A percentile compares a stretch with the other conserved stretches of the same genome.
phyloP scores from a whole-genome alignment of 495 filamentous ascomycete species.

The Lasiosphaeriaceae sp. region DNA sequence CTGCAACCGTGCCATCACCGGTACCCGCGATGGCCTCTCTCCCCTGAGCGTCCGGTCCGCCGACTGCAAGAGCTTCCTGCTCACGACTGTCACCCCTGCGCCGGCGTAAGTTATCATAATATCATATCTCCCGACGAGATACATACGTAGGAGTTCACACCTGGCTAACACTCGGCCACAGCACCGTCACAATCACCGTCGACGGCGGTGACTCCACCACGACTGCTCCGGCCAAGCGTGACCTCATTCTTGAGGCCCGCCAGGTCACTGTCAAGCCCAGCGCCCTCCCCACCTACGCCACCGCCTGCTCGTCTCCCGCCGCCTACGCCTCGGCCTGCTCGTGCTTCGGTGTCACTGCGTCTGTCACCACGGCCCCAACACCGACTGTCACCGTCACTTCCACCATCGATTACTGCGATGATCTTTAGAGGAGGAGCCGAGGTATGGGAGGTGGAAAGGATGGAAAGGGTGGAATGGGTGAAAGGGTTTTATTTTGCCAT shows the following conservation, averaged over 20 bases:
- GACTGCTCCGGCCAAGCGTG: conserved; percentile 15
- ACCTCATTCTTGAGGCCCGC: conserved; percentile 3
- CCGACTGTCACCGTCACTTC: conserved; percentile 30
- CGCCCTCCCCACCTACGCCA: conserved; percentile 26
- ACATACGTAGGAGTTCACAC: no score
- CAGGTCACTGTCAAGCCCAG: conserved; percentile 19
- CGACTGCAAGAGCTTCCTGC: conserved; percentile 32
- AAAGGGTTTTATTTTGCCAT: neutral
- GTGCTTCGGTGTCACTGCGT: conserved; percentile 31
- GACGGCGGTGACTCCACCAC: conserved; percentile 16
- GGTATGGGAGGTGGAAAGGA: neutral
- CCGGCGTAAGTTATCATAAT: conserved; percentile 25
- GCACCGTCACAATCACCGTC: conserved; percentile 26
- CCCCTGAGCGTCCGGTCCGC: conserved; percentile 21
- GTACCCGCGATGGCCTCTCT: conserved; percentile 25
- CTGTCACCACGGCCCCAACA: conserved; percentile 24
- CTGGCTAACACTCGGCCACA: neutral
- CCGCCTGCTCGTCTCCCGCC: conserved; percentile 15
- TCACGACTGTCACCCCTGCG: conserved; percentile 28
- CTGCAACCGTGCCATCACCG: conserved; percentile 33
- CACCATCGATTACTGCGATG: conserved; percentile 28
- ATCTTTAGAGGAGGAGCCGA: conserved; percentile 10
- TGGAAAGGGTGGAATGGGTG: neutral
- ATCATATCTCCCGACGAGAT: no score
- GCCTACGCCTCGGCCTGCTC: conserved; percentile 29